phyloP scores from a whole-genome alignment of 106 monocot species.

The Chionographis japonica region DNA sequence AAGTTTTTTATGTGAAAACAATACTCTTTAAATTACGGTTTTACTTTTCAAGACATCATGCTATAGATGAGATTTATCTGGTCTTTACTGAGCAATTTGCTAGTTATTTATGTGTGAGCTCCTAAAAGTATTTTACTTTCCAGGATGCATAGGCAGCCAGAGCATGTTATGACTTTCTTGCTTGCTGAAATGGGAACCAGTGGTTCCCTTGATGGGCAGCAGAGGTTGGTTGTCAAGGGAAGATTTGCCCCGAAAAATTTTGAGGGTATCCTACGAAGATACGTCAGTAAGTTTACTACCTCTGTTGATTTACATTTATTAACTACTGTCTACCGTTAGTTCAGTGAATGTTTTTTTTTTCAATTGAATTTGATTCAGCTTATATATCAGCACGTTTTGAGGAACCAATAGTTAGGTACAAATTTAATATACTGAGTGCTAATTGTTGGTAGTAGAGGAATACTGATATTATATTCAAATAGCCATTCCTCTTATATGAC shows the following conservation, averaged over 20 bases:
- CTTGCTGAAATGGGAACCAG: constrained; percentile 99
- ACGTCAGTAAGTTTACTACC: constrained; percentile 71
- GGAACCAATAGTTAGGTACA: no score
- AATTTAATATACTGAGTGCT: no score
- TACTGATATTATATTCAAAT: no score
- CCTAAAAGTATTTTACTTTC: background rate
- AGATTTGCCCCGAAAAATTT: constrained; percentile 99
- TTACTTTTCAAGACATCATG: no score
- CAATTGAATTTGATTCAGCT: no score
- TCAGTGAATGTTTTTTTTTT: no score
- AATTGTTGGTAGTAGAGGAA: no score
- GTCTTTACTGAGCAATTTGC: background rate
- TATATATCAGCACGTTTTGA: no score
- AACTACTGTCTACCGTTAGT: background rate
- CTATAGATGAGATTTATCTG: background rate
- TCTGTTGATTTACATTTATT: background rate
- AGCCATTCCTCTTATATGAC: no score
- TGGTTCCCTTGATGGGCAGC: constrained; percentile 97
- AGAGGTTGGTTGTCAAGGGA: constrained; percentile 93
- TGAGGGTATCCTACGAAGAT: constrained; percentile 92
- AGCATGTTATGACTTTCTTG: constrained; percentile 94
- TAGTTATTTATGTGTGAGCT: background rate
- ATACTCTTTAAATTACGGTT: no score
- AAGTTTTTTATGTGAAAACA: no score
- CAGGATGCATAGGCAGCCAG: constrained; percentile 99